These are phyloP conservation scores for Phragmites australis DNA, from an alignment of 176 grass and related monocot species.

Conservation along the genomic window DNA sequence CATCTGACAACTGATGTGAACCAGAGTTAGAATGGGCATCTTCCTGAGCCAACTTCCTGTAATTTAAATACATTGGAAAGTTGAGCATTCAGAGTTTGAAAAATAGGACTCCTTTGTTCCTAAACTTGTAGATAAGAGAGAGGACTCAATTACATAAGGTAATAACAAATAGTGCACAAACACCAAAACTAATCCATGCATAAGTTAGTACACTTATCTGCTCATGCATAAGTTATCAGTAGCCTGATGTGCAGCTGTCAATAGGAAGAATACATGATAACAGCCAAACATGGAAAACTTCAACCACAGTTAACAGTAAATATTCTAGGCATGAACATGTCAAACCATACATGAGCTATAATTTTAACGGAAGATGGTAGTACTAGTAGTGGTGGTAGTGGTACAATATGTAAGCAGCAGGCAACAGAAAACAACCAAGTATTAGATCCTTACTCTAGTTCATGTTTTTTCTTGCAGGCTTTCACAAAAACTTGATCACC, in stretches of 20 bases:
- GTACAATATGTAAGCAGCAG: slow-evolving; percentile 1
- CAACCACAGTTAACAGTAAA: slow-evolving; percentile 17
- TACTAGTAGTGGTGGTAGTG: not conserved
- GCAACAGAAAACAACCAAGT: not conserved
- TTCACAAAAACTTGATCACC: slow-evolving; percentile 38
- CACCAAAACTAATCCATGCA: slow-evolving; percentile 5
- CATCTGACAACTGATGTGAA: not conserved
- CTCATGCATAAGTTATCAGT: not conserved
- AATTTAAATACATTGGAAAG: slow-evolving; percentile 9
- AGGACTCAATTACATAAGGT: not conserved
- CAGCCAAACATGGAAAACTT: not conserved
- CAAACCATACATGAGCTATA: not conserved
- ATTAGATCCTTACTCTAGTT: slow-evolving; percentile 21
- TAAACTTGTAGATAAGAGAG: slow-evolving; percentile 1
- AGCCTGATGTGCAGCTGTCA: not conserved
- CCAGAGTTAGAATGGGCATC: not conserved
- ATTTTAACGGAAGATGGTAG: not conserved
- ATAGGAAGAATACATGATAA: too few relatives aligned
- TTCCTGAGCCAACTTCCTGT: slow-evolving; percentile 3
- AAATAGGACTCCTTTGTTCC: slow-evolving; percentile 12
- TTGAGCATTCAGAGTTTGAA: not conserved
- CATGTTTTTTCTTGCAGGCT: slow-evolving; percentile 45
- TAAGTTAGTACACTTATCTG: not conserved
- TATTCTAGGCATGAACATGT: not conserved
- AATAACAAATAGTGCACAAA: not conserved